These are phyloP conservation scores for Celoporthe dispersa DNA, from an alignment of 2,329 filamentous ascomycete species.

Conservation along the genomic window DNA sequence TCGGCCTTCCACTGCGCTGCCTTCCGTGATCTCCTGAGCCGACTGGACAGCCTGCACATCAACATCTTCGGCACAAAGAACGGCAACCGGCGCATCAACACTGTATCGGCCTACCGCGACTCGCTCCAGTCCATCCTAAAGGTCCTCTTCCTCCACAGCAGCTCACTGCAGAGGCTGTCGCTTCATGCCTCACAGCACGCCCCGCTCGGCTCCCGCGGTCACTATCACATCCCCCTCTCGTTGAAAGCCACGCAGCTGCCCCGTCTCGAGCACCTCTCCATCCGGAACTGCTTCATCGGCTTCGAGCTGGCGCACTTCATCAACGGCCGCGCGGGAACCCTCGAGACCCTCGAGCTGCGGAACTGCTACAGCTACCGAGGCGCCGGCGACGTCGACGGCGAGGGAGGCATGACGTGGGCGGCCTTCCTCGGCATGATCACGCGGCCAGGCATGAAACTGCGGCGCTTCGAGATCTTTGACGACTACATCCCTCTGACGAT, in stretches of 20 bases:
- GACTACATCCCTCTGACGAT: conserved; percentile 27
- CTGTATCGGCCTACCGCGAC: conserved; percentile 27
- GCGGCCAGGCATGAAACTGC: conserved; percentile 18
- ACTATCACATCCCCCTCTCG: conserved; percentile 28
- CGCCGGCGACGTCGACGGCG: conserved; percentile 10
- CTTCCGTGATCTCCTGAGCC: conserved; percentile 20
- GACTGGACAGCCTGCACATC: conserved; percentile 25
- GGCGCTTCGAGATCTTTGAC: conserved; percentile 16
- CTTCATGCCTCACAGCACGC: conserved; percentile 28
- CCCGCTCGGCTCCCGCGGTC: conserved; percentile 24
- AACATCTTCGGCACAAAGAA: conserved; percentile 23
- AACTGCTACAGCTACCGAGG: conserved; percentile 28
- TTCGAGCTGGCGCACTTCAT: conserved; percentile 31
- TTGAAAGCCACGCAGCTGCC: conserved; percentile 29
- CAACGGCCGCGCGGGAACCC: conserved; percentile 22
- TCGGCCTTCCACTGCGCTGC: conserved; percentile 22
- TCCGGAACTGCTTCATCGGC: conserved; percentile 29
- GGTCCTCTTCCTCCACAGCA: conserved; percentile 26
- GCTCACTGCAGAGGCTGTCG: conserved; percentile 22
- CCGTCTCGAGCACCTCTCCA: conserved; percentile 20
- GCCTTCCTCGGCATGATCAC: conserved; percentile 25
- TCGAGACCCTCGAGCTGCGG: conserved; percentile 23
- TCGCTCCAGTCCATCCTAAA: conserved; percentile 29
- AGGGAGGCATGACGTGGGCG: conserved; percentile 26
- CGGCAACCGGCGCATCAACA: conserved; percentile 29